Evolutionary conservation across 495 filamentous ascomycete species (phyloP).

Genomic region (Acidiella bohemica): DNA sequence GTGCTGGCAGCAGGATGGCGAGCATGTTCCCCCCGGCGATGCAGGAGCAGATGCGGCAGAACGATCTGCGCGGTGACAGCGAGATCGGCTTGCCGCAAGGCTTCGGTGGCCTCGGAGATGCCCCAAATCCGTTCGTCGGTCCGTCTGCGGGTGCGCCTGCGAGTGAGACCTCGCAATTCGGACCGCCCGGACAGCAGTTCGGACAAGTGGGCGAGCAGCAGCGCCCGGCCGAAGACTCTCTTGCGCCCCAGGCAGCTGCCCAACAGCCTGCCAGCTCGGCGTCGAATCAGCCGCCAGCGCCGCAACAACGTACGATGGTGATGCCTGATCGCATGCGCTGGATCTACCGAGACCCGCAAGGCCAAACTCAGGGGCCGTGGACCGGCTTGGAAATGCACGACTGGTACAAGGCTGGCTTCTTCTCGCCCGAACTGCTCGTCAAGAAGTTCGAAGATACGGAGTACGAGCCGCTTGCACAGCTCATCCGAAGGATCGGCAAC

Average conservation of each 20-base stretch:
- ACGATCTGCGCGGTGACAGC: too few species aligned
- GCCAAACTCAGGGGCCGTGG: constrained; percentile 83
- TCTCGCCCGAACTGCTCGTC: constrained; percentile 83
- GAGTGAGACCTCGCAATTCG: constrained; percentile 1
- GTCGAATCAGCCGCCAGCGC: constrained; percentile 45
- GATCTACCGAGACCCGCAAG: constrained; percentile 93
- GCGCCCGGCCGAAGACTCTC: not conserved
- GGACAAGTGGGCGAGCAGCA: not conserved
- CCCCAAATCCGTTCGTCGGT: constrained; percentile 1
- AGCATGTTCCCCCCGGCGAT: constrained; percentile 76
- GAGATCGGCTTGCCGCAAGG: not conserved
- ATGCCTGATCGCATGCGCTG: constrained; percentile 98
- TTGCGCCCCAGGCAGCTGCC: not conserved
- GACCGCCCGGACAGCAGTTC: constrained; percentile 7
- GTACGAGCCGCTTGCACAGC: constrained; percentile 89
- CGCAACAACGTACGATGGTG: constrained; percentile 84
- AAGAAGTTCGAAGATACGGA: constrained; percentile 86
- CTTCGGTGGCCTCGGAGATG: constrained; percentile 3
- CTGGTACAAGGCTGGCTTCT: constrained; percentile 98
- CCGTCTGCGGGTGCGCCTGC: not conserved
- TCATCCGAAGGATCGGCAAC: constrained; percentile 93
- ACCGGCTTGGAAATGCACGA: constrained; percentile 98
- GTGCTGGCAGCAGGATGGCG: constrained; percentile 57
- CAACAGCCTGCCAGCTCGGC: constrained; percentile 24
- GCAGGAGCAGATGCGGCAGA: constrained; percentile 70